Evolutionary conservation across 176 grass and related monocot species (phyloP), one percentile per base, ranked within the genome.

Genomic region (Eleusine indica): DNA sequence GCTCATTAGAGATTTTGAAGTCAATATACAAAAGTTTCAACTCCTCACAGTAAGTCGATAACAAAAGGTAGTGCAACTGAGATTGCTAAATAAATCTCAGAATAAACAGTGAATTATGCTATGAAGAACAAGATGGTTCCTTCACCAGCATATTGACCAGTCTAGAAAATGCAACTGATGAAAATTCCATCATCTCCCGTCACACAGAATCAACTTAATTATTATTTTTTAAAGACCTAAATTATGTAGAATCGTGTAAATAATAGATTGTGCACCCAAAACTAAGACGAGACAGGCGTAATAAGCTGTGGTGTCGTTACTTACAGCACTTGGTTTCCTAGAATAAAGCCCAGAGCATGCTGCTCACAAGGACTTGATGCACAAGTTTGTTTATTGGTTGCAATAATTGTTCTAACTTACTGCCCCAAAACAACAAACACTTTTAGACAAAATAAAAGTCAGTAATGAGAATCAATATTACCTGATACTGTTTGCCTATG

Each of bases 401-500:
- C 48, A 25, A 74, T 9, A 68, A 67, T 32, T 57, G 25, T 19
- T 25, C 68, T 40, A 22, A n/a, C 35, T 57, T 74, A 19, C 41
- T 46, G 13, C 21, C 51, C 18, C 28, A 72, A 40, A 57, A 68
- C 11, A 35, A 37, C 17, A 53, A 48, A 32, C 22, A 67, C 48
- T 21, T 47, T 62, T 12, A 1, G 74, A 65, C 58, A 65, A 76
- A 62, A 40, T 9, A 72, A 18, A 3, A 14, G 17, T 74, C 29
- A 58, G 19, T 63, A 49, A 70, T 4, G n/a, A 67, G 68, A 69
- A 87, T 70, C 25, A 44, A 70, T 0, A 75, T 80, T 87, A 87
- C 80, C 89, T 87, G 43, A 87, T 53, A 41, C n/a, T 47, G 41
- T 73, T 69, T 70, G 57, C 77, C 77, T 70, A 91, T 32, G 88